phyloP scores from a whole-genome alignment of 2,329 filamentous ascomycete species.

The Epichloe baconii region DNA sequence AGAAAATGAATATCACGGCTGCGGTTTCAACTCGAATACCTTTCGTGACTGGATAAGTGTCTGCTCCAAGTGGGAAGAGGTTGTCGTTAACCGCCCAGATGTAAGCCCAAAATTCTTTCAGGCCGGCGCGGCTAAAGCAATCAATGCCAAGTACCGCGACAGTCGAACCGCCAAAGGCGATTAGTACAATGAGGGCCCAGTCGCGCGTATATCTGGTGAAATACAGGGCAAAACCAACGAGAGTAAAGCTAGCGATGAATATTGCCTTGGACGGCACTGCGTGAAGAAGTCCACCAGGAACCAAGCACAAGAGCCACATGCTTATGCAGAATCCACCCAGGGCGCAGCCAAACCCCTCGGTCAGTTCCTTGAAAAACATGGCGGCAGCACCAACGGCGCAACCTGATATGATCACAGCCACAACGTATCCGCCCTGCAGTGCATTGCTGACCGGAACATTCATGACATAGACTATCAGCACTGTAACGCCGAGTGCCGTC shows the following conservation, averaged over 20 bases:
- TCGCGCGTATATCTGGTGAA: slow-evolving; percentile 66
- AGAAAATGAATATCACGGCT: slow-evolving; percentile 57
- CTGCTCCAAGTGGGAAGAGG: slow-evolving; percentile 63
- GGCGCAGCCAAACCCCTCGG: slow-evolving; percentile 70
- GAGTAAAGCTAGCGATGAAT: slow-evolving; percentile 62
- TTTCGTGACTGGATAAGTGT: slow-evolving; percentile 73
- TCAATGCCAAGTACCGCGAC: slow-evolving; percentile 73
- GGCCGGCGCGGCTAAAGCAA: slow-evolving; percentile 75
- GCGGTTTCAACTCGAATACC: slow-evolving; percentile 80
- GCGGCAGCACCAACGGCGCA: slow-evolving; percentile 59
- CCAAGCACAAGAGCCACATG: slow-evolving; percentile 82
- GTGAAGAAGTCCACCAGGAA: slow-evolving; percentile 59
- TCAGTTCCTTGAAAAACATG: slow-evolving; percentile 71
- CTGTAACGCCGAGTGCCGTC: slow-evolving; percentile 57
- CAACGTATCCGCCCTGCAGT: slow-evolving; percentile 76
- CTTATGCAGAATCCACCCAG: slow-evolving; percentile 72
- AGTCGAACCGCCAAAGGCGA: slow-evolving; percentile 73
- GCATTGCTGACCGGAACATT: slow-evolving; percentile 59
- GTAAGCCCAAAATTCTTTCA: slow-evolving; percentile 95
- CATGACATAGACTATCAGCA: slow-evolving; percentile 85
- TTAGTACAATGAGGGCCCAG: slow-evolving; percentile 63
- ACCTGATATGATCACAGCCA: slow-evolving; percentile 62
- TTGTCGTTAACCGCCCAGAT: slow-evolving; percentile 72
- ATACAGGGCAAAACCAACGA: slow-evolving; percentile 58
- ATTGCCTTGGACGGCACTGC: slow-evolving; percentile 50